A percentile compares a stretch with the other conserved stretches of the same genome.
Evolutionary conservation across 2,329 filamentous ascomycete species (phyloP).

Genomic region (Orbilia brochopaga): DNA sequence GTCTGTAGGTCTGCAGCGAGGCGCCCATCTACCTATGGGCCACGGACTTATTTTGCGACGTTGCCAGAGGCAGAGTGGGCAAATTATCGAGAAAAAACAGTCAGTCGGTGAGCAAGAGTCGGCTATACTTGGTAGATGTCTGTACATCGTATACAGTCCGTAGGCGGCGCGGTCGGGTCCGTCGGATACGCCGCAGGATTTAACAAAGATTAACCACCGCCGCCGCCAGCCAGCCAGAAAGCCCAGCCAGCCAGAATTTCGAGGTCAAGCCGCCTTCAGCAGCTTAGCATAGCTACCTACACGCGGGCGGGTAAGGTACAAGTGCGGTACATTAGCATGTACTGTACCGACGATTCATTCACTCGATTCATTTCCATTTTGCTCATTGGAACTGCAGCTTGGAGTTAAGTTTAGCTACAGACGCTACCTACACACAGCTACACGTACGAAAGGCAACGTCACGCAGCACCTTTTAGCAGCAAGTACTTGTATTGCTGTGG

Average conservation of each 20-base stretch:
- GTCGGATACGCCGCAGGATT: conserved; percentile 44
- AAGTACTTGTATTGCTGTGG: no score
- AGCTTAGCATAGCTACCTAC: background rate
- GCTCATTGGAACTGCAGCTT: background rate
- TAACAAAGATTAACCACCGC: conserved; percentile 6
- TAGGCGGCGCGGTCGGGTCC: conserved; percentile 11
- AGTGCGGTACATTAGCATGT: conserved; percentile 2
- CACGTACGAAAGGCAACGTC: conserved; percentile 15
- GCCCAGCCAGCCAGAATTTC: no score
- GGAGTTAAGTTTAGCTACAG: conserved; percentile 22
- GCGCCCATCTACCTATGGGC: conserved; percentile 44
- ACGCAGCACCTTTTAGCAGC: conserved; percentile 6
- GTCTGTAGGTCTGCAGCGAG: conserved; percentile 25
- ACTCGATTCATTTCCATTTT: no score
- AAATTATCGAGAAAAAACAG: conserved; percentile 12
- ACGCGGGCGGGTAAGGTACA: conserved; percentile 6
- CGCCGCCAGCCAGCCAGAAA: no score
- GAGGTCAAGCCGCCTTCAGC: no score
- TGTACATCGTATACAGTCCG: conserved; percentile 19
- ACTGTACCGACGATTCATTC: no score
- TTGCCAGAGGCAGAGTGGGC: conserved; percentile 11
- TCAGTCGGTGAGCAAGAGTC: no score
- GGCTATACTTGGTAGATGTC: no score
- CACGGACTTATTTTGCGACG: conserved; percentile 47
- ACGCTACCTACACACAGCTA: no score